These are phyloP conservation scores for Phalaenopsis aphrodite DNA, from an alignment of 106 monocot genomes.

Conservation along the genomic window DNA sequence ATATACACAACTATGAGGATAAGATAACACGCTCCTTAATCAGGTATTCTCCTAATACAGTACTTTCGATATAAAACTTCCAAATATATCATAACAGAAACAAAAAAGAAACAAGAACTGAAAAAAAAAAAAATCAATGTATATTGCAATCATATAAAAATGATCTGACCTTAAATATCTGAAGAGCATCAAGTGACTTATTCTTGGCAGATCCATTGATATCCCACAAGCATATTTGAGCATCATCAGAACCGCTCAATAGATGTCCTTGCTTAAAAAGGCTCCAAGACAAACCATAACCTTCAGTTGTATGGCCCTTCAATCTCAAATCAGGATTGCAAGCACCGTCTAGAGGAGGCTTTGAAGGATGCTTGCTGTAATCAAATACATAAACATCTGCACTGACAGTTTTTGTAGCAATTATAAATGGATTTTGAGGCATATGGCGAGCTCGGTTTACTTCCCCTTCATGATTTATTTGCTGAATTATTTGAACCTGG, in stretches of 20 bases:
- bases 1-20: background rate
- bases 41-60: background rate
- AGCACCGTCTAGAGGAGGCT: slow-evolving; percentile 81
- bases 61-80: background rate
- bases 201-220: slow-evolving; percentile 81
- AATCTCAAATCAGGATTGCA: slow-evolving; percentile 93
- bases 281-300: slow-evolving; percentile 99
- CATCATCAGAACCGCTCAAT: slow-evolving; percentile 96
- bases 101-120: no score
- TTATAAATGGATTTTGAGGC: slow-evolving; percentile 94
- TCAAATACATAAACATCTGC: slow-evolving; percentile 98
- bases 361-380: slow-evolving; percentile 97
- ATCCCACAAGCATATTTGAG: slow-evolving; percentile 98
- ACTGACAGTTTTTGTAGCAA: slow-evolving; percentile 93
- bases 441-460: slow-evolving; percentile 96
- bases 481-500: slow-evolving; percentile 96
- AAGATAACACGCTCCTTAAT: background rate
- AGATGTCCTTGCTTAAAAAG: slow-evolving; percentile 83
- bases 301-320: slow-evolving; percentile 88
- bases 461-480: slow-evolving; percentile 99
- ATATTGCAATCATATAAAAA: slow-evolving; percentile 7
- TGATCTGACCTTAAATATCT: slow-evolving; percentile 81
- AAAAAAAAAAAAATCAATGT: background rate
- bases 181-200: slow-evolving; percentile 81
- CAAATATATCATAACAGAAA: background rate